Evolutionary conservation across 768 basidiomycete species (phyloP), one percentile per base, ranked within the genome.

Genomic region (Cystofilobasidium capitatum): DNA sequence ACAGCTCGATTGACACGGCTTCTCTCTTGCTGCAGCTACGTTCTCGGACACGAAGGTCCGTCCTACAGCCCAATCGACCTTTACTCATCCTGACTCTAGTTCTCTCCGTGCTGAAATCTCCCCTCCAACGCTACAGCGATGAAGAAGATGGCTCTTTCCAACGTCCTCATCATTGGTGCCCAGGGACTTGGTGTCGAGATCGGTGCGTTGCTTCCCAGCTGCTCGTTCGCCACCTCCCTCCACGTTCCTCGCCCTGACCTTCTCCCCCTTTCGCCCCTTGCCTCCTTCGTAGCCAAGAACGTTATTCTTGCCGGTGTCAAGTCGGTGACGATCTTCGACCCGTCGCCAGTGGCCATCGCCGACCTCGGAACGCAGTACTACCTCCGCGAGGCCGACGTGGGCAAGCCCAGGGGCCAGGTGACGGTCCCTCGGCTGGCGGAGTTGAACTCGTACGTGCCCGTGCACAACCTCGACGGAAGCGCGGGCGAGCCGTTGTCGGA

Each of bases 321-420:
- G 79, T 91, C 90, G 8, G 94, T 98, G 36, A 93, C 93, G 7
- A 82, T 98, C 65, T 97, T 85, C 75, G 96, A 99, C 78, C 93
- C 93, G 12, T 88, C 91, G 71, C 88, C 84, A 14, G 89, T 92
- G 14, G 82, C 84, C 29, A 73, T 92, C n/a, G 85, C 88, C 71
- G 96, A 99, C 79, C 81, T 99, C 58, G 88, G 93, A 74, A 88
- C 91, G 5, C 71, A 99, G 92, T 99, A 97, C 79, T 98, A 97
- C 81, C 83, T 99, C 62, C 87, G 94, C 20, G 77, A 84, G 74
- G 84, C 82, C 67, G 96, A 99, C 75, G 73, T 96, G 55, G 96
- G 94, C 62, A 88, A 89, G 76, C 81, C 91, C 37, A 83, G 94
- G 67, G 96, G 89, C 64, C 84, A 84, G 60, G 91, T 88, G 22